A percentile compares a stretch with the other conserved stretches of the same genome.
These are phyloP conservation scores for Arthromyces matolae DNA, from an alignment of 768 basidiomycete genomes.

Conservation along the genomic window DNA sequence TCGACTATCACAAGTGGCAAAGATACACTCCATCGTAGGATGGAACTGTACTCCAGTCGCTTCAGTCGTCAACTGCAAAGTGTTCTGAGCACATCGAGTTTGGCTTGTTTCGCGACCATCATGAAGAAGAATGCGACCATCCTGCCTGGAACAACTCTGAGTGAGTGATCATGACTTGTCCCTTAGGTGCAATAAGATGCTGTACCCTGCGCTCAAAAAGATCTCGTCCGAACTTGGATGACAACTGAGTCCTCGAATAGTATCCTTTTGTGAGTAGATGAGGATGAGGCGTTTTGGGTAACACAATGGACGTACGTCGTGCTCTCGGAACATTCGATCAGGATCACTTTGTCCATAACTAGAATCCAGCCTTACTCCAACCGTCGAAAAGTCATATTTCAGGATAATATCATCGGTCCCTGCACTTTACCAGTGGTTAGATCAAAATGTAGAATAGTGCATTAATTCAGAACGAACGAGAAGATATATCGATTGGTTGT, in stretches of 20 bases:
- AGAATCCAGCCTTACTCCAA: slow-evolving; percentile 21
- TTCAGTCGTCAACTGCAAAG: slow-evolving; percentile 49
- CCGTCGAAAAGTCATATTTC: slow-evolving; percentile 49
- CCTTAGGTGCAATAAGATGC: slow-evolving; percentile 10
- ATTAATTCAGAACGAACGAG: slow-evolving; percentile 12
- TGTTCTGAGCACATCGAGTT: slow-evolving; percentile 44
- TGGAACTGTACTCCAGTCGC: slow-evolving; percentile 67
- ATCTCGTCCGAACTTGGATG: slow-evolving; percentile 68
- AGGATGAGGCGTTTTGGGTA: neutral
- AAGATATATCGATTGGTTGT: slow-evolving; percentile 36
- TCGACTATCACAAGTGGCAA: slow-evolving; percentile 56
- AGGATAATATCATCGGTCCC: slow-evolving; percentile 50
- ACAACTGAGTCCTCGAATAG: slow-evolving; percentile 59
- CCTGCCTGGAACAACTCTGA: no score
- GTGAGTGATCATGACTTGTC: neutral
- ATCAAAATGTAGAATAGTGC: neutral
- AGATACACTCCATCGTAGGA: slow-evolving; percentile 64
- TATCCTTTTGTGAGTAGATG: slow-evolving; percentile 46
- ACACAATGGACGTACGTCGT: slow-evolving; percentile 20
- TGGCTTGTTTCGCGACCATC: slow-evolving; percentile 44
- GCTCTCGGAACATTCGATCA: slow-evolving; percentile 26
- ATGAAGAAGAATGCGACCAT: slow-evolving; percentile 62
- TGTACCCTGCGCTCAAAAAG: slow-evolving; percentile 66
- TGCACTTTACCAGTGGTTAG: slow-evolving; percentile 36
- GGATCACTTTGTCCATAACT: slow-evolving; percentile 9